A percentile compares a stretch with the other conserved stretches of the same genome.
These are phyloP conservation scores for Citrullus amarus DNA, from an alignment of 306 rosid genomes.

Conservation along the genomic window DNA sequence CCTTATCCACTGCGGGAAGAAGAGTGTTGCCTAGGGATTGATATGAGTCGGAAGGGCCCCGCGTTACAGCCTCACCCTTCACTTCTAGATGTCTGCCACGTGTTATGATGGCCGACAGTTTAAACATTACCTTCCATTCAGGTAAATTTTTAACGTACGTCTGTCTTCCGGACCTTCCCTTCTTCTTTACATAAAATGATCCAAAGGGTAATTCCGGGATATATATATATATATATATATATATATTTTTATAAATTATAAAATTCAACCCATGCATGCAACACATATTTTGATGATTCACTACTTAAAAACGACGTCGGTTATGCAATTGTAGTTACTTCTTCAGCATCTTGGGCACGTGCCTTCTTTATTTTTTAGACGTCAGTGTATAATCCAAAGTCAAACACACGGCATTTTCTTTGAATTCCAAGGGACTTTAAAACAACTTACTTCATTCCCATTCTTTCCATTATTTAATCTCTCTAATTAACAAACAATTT, in stretches of 20 bases:
- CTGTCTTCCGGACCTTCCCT: too few relatives aligned
- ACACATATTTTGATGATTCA: too few relatives aligned
- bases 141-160: background rate
- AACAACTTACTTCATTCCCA: too few relatives aligned
- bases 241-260: too few relatives aligned
- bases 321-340: too few relatives aligned
- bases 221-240: too few relatives aligned
- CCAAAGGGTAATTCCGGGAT: too few relatives aligned
- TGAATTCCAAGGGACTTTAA: background rate
- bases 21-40: slow-evolving; percentile 30
- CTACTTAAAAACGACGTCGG: background rate
- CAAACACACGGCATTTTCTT: background rate
- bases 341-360: background rate
- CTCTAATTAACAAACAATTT: too few relatives aligned
- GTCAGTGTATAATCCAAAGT: background rate
- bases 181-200: too few relatives aligned
- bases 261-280: background rate
- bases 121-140: background rate
- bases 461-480: too few relatives aligned
- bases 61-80: background rate
- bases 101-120: slow-evolving; percentile 11
- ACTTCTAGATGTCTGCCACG: slow-evolving; percentile 36
- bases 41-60: background rate
- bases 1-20: slow-evolving; percentile 22
- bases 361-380: background rate